These are phyloP conservation scores for Citrus glauca DNA, from an alignment of 345 rosid genomes.

Conservation along the genomic window DNA sequence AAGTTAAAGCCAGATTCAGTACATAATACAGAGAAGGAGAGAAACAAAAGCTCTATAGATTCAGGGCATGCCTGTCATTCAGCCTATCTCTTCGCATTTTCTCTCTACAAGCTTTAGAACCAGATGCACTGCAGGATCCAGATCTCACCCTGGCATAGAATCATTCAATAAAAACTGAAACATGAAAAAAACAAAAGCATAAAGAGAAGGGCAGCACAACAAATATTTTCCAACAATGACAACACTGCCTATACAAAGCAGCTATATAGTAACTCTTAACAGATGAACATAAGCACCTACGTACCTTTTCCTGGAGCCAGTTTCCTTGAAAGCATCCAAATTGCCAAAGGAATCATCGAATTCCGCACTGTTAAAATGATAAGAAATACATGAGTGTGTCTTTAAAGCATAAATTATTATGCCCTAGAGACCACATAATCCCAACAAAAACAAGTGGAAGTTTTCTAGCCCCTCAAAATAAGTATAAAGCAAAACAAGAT, in stretches of 20 bases:
- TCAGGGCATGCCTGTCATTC: constrained; percentile 43
- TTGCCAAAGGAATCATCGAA: constrained; percentile 32
- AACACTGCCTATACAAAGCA: neutral
- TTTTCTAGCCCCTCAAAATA: neutral
- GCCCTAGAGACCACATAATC: too few relatives aligned
- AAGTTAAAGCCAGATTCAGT: constrained; percentile 3
- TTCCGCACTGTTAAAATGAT: constrained; percentile 22
- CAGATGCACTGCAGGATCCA: constrained; percentile 29
- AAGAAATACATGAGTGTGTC: neutral
- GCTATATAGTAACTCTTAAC: neutral
- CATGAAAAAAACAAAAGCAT: neutral
- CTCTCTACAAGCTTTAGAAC: constrained; percentile 62
- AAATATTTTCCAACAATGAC: neutral
- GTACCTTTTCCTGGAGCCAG: constrained; percentile 38
- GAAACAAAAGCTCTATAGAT: neutral
- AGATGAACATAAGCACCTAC: neutral
- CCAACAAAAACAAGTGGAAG: too few relatives aligned
- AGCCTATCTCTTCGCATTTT: constrained; percentile 53
- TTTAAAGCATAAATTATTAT: neutral
- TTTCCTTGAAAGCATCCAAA: constrained; percentile 26
- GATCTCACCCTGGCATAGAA: constrained; percentile 14
- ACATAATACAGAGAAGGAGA: neutral
- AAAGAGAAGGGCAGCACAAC: too few relatives aligned
- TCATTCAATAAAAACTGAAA: constrained; percentile 2
- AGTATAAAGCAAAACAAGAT: neutral